Percentiles rank a stretch among this genome's conserved stretches.
Evolutionary conservation across 768 basidiomycete genomes (phyloP).

Genomic region (Zangia roseola): DNA sequence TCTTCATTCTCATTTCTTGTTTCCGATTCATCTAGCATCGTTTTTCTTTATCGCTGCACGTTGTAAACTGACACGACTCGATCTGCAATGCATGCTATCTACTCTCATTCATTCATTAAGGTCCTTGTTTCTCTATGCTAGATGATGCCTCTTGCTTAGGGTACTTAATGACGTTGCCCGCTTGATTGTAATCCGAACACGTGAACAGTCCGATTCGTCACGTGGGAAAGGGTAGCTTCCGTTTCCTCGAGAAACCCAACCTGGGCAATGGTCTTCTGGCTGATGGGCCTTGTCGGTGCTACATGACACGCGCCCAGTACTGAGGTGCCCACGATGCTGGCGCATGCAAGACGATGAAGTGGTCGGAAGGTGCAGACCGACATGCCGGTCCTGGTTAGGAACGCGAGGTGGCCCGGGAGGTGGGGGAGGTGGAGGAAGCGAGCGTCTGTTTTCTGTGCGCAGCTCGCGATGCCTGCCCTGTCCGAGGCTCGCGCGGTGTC

Average conservation of each 20-base stretch:
- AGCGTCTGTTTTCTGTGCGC: slow-evolving; percentile 1
- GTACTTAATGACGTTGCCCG: slow-evolving; percentile 1
- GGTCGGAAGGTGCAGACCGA: background rate
- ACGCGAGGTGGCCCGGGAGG: slow-evolving; percentile 5
- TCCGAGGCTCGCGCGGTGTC: background rate
- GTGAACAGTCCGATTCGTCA: slow-evolving; percentile 22
- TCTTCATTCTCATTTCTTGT: background rate
- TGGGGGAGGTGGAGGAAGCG: slow-evolving; percentile 1
- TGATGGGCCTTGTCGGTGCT: slow-evolving; percentile 1
- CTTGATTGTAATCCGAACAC: slow-evolving; percentile 5
- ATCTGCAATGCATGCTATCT: slow-evolving; percentile 24
- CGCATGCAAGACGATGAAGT: background rate
- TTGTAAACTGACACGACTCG: slow-evolving; percentile 22
- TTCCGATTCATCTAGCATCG: background rate
- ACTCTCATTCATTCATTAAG: slow-evolving; percentile 12
- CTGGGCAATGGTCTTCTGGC: slow-evolving; percentile 5
- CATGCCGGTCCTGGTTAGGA: background rate
- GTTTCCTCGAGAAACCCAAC: slow-evolving; percentile 1
- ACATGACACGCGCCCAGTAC: slow-evolving; percentile 2
- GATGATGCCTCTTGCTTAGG: slow-evolving; percentile 3
- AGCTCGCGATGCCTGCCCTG: slow-evolving; percentile 1
- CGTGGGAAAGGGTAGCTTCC: slow-evolving; percentile 17
- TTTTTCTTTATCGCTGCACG: slow-evolving; percentile 22
- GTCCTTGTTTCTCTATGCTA: slow-evolving; percentile 8
- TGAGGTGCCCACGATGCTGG: background rate